Conservation (phyloP, 2,329 filamentous ascomycete species). For the Acephala macrosclerotiorum region DNA sequence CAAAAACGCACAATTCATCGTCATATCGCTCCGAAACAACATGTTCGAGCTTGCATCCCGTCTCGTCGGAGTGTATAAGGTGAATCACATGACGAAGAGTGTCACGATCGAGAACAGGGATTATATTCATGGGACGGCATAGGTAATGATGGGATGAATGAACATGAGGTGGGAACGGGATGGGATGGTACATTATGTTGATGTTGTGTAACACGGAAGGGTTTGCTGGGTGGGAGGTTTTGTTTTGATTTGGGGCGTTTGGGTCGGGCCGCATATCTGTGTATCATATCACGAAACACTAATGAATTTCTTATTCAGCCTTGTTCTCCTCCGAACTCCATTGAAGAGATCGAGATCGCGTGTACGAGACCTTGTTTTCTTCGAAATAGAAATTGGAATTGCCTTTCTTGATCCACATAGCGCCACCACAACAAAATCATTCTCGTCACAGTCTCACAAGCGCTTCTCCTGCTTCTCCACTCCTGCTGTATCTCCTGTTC, state of each 20-base stretch:
- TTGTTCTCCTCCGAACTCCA: not conserved
- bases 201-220: not conserved
- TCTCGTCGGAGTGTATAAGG: slow-evolving; percentile 97
- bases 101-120: slow-evolving; percentile 88
- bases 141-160: slow-evolving; percentile 14
- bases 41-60: slow-evolving; percentile 99
- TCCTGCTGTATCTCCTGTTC: too few species aligned
- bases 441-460: not conserved
- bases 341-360: not conserved
- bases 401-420: not conserved
- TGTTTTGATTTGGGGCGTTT: slow-evolving; percentile 22
- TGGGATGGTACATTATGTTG: not conserved
- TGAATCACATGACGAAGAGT: slow-evolving; percentile 98
- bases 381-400: not conserved
- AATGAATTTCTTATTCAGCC: slow-evolving; percentile 24
- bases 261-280: slow-evolving; percentile 22
- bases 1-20: slow-evolving; percentile 99
- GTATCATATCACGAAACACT: slow-evolving; percentile 30
- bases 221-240: slow-evolving; percentile 1
- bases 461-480: not conserved
- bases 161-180: slow-evolving; percentile 11
- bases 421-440: not conserved
- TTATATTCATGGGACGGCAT: slow-evolving; percentile 57
- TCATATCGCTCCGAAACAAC: slow-evolving; percentile 97
- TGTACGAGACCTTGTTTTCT: slow-evolving; percentile 9